Base-by-base conservation (phyloP, 202 grass and related monocot species). In the Panicum hallii region DNA sequence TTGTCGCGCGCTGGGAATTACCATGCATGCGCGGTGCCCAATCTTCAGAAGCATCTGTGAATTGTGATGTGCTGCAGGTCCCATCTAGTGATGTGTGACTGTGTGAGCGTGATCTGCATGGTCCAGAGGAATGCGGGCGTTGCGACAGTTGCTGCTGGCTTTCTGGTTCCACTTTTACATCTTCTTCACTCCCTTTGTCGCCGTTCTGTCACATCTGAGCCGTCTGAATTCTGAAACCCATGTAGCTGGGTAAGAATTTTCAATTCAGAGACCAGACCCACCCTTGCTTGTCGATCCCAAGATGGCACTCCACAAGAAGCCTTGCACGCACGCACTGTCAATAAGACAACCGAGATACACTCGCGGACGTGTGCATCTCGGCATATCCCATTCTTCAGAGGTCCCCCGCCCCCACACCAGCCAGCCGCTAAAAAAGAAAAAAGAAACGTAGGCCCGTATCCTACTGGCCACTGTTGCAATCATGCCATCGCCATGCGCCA, bases 381-480 rank as follows among this genome's bases (percentile, higher is more conserved):
- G 36, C 36, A 38, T 4, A 38, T 38, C 36, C 36, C 36, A 38
- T 38, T 75, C 40, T 30, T 32, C 32, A 32, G 8, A 53, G 60
- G 82, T 77, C 75, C 72, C 72, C 76, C 36, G 26, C 26, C 26
- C 26, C 26, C 26, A 26, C 36, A 4, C 34, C 38, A 22, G 15
- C 5, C 55, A 19, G 55, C 20, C 14, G 46, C 41, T 63, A 69
- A 20, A 77, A 11, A 55, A 41, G 26, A 69, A 20, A 77, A 11
- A 55, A 41, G 26, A 67, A n/a, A 3, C 69, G 36, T 52, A 40
- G 19, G 56, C n/a, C 50, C 42, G 70, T 57, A 75, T 75, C 61
- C 79, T 67, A 67, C 22, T 64, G 47, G 12, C 47, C 70, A 73
- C 34, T 63, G 71, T 74, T 75, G 16, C 54, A 56, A 81, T 75